Evolutionary conservation across 2,329 filamentous ascomycete genomes (phyloP), one percentile per base, ranked within the genome.

Genomic region (Cordyceps cicadae): DNA sequence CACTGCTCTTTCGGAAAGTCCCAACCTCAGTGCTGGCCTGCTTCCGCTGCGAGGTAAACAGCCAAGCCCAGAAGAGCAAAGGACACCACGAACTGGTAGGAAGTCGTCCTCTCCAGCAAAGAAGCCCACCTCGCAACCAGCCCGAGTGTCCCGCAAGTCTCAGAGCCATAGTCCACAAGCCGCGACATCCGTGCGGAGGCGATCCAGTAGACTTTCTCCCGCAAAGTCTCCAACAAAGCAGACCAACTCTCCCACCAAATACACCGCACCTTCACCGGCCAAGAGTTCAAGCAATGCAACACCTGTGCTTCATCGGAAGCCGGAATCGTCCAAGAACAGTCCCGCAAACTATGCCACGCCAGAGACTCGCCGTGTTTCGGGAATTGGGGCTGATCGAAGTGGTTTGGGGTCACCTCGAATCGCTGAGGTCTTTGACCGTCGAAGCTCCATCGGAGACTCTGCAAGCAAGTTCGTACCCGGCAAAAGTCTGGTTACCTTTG

Each of bases 331-430:
- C 4, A 45, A 49, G 19, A 19, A 26, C 15, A 52, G 46, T 39
- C 17, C 53, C 1, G 46, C 48, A n/a, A 49, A 32, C 17, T 52
- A 29, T 29, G 17, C 19, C 26, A 62, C 73, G 17, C 73, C 74
- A 19, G 70, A 72, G 39, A 60, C 54, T 41, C 80, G 87, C 32
- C 77, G 79, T 50, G 81, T 87, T 17, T 88, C 87, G 15, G 87
- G 88, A 0, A 69, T 92, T 63, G 88, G 89, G 24, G 82, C 84
- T 63, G 89, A 90, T 66, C 83, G 83, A 64, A 76, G 81, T 63
- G 89, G 89, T 0, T 80, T 92, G 59, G 89, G 90, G 7, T 93
- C 90, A 0, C 90, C 89, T 5, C 85, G 84, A 57, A 82, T 93
- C 59, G 80, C 87, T 24, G 87, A 85, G 32, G 78, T 92, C 37